These are phyloP conservation scores for Jatropha podagrica DNA, from an alignment of 441 rosid species.

Conservation along the genomic window DNA sequence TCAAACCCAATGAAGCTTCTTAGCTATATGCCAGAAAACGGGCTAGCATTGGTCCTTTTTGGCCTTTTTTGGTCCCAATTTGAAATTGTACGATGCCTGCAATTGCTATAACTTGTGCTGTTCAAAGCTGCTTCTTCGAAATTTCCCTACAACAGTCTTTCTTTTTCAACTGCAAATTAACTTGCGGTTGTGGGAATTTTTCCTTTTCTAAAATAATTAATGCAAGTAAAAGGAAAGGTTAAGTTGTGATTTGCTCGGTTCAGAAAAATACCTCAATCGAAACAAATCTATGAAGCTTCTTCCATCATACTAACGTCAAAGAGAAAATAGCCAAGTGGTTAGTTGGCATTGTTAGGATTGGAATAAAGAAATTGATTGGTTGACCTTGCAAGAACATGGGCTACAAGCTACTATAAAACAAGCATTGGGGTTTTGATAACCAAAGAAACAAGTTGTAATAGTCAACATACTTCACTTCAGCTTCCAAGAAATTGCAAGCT, in stretches of 20 bases:
- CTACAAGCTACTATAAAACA: neutral
- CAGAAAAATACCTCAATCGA: neutral
- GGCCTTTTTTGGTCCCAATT: neutral
- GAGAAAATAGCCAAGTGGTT: neutral
- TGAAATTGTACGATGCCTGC: neutral
- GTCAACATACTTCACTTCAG: neutral
- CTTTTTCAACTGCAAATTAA: neutral
- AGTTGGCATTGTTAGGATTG: neutral
- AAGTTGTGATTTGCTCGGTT: too few species aligned
- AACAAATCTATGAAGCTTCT: neutral
- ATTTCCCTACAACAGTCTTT: neutral
- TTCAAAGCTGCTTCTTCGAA: constrained; percentile 11
- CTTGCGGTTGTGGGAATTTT: neutral
- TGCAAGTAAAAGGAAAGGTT: too few species aligned
- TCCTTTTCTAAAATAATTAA: too few species aligned
- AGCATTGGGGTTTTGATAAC: too few species aligned
- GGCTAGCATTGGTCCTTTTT: neutral
- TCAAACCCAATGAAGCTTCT: constrained; percentile 44
- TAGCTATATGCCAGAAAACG: constrained; percentile 1
- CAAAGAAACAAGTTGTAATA: too few species aligned
- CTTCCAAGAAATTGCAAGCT: constrained; percentile 11
- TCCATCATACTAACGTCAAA: neutral
- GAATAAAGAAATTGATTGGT: neutral
- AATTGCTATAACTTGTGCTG: too few species aligned
- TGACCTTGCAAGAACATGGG: neutral